A percentile compares a stretch with the other conserved stretches of the same genome.
Conservation (phyloP, 345 rosid genomes). For the Citrus cavaleriei region DNA sequence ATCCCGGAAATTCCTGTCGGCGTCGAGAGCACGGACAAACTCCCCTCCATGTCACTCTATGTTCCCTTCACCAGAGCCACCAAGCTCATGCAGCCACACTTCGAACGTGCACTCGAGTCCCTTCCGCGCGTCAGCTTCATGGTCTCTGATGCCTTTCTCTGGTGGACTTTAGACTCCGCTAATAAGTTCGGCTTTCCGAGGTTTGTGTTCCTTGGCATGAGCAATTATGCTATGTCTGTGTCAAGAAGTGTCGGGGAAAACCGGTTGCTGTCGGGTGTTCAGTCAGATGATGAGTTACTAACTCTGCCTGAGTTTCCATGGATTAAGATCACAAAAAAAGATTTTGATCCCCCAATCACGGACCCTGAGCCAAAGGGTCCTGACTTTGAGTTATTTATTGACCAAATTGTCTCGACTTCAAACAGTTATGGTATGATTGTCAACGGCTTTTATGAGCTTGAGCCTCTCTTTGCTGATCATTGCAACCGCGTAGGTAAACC, state of each 20-base stretch:
- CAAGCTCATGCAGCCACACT: slow-evolving; percentile 47
- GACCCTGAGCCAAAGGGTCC: slow-evolving; percentile 16
- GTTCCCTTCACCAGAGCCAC: slow-evolving; percentile 52
- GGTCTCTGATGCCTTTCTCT: slow-evolving; percentile 68
- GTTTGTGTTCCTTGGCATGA: slow-evolving; percentile 50
- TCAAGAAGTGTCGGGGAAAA: background rate
- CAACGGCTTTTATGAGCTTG: slow-evolving; percentile 70
- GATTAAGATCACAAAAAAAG: slow-evolving; percentile 50
- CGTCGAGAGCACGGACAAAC: slow-evolving; percentile 66
- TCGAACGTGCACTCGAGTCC: slow-evolving; percentile 38
- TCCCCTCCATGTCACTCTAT: slow-evolving; percentile 58
- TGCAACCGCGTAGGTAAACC: slow-evolving; percentile 7
- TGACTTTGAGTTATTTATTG: slow-evolving; percentile 10
- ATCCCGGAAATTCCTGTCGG: slow-evolving; percentile 44
- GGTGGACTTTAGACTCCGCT: slow-evolving; percentile 83
- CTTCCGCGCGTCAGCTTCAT: slow-evolving; percentile 48
- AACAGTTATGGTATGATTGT: slow-evolving; percentile 43
- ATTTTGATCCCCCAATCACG: slow-evolving; percentile 13
- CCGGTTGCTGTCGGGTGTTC: slow-evolving; percentile 9
- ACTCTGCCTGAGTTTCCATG: slow-evolving; percentile 54
- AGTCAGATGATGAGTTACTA: slow-evolving; percentile 42
- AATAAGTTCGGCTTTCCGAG: slow-evolving; percentile 56
- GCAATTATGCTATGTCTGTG: slow-evolving; percentile 22
- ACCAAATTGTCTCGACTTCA: background rate
- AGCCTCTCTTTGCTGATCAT: slow-evolving; percentile 45